A percentile compares a stretch with the other conserved stretches of the same genome.
Conservation (phyloP, 768 basidiomycete species). For the Tulasnella calospora region DNA sequence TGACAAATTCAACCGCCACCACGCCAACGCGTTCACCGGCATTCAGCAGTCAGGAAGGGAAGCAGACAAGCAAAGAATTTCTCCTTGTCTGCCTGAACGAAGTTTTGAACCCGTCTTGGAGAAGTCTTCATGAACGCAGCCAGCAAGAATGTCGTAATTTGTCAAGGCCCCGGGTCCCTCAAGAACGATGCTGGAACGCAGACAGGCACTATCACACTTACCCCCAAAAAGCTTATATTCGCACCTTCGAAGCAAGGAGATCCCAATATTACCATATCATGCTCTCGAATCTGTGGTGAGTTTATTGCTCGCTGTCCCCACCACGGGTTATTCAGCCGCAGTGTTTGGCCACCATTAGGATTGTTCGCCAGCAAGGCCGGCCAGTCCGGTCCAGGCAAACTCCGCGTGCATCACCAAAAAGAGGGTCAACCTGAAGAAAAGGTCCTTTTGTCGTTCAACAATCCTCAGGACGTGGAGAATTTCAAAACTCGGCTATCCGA, state of each 20-base stretch:
- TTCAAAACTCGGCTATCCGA: constrained; percentile 21
- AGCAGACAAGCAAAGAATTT: neutral
- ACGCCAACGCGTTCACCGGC: neutral
- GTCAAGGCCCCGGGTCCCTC: constrained; percentile 23
- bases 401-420: neutral
- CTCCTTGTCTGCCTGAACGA: neutral
- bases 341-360: neutral
- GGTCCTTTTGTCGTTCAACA: constrained; percentile 4
- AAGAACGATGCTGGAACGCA: constrained; percentile 17
- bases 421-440: constrained; percentile 16
- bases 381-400: constrained; percentile 5
- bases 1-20: neutral
- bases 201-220: constrained; percentile 16
- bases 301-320: neutral
- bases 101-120: neutral
- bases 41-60: neutral
- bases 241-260: constrained; percentile 22
- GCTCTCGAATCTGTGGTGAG: constrained; percentile 7
- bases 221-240: constrained; percentile 17
- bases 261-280: constrained; percentile 16
- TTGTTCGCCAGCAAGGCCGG: constrained; percentile 23
- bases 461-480: constrained; percentile 10
- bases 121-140: constrained; percentile 1
- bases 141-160: constrained; percentile 22
- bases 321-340: neutral